phyloP scores from a whole-genome alignment of 2,329 filamentous ascomycete genomes.

The Camptophora hylomeconis region DNA sequence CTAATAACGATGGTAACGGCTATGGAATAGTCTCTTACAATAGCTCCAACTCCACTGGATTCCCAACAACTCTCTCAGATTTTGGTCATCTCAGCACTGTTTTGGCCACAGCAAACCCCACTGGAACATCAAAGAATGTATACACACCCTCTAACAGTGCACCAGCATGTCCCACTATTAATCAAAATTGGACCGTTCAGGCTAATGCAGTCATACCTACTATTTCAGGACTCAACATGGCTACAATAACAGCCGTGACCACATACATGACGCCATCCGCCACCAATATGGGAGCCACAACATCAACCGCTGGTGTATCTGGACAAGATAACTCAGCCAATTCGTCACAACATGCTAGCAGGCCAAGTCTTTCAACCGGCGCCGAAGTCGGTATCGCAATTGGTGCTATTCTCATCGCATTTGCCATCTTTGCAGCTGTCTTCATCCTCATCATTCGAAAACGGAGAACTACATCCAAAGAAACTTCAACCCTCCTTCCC shows the following conservation, averaged over 20 bases:
- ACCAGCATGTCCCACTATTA: background rate
- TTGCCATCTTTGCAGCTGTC: too few species aligned
- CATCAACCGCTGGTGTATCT: too few species aligned
- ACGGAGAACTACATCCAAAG: too few species aligned
- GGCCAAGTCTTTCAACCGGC: background rate
- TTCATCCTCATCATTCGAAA: background rate
- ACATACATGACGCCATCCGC: background rate
- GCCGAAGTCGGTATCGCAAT: background rate
- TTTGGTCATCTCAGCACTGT: background rate
- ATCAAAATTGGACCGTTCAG: background rate
- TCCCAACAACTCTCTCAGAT: slow-evolving; percentile 23
- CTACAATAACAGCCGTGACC: background rate
- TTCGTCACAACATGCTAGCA: too few species aligned
- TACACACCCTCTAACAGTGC: slow-evolving; percentile 1
- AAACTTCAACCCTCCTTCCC: too few species aligned
- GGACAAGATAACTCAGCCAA: too few species aligned
- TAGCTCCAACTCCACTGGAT: slow-evolving; percentile 38
- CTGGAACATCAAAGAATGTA: background rate
- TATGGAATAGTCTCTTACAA: slow-evolving; percentile 73
- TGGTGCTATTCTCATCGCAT: too few species aligned
- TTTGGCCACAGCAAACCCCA: background rate
- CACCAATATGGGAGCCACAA: background rate
- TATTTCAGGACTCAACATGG: background rate
- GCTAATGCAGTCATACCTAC: background rate
- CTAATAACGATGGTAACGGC: slow-evolving; percentile 64